Conservation (phyloP, 768 basidiomycete species). For the Podaxis sp. region DNA sequence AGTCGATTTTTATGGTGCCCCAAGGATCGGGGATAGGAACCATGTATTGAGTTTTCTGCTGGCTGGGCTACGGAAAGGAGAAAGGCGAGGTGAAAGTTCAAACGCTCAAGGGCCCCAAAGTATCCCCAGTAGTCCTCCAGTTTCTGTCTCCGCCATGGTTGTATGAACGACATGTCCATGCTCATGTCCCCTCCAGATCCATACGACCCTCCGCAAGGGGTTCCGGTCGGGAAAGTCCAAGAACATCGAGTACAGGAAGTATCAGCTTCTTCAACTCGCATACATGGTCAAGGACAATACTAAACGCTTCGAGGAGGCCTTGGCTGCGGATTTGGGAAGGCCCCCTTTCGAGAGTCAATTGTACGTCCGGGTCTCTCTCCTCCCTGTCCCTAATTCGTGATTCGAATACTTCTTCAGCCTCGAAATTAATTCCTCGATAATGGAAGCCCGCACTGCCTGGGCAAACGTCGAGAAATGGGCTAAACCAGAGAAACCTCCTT, state of each 20-base stretch:
- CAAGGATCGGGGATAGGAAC: not conserved
- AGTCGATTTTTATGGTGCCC: no score
- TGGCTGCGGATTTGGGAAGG: conserved; percentile 62
- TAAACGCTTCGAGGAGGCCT: conserved; percentile 54
- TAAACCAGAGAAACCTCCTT: conserved; percentile 55
- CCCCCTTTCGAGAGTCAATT: conserved; percentile 58
- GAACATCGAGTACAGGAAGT: conserved; percentile 66
- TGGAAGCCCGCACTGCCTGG: conserved; percentile 52
- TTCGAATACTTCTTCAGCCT: conserved; percentile 38
- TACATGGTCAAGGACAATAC: conserved; percentile 75
- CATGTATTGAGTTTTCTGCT: not conserved
- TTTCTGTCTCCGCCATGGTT: not conserved
- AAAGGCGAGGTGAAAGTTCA: no score
- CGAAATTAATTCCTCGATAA: conserved; percentile 55
- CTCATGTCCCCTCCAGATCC: conserved; percentile 41
- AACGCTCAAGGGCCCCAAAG: no score
- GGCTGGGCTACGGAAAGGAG: not conserved
- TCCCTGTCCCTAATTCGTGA: not conserved
- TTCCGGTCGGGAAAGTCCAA: conserved; percentile 67
- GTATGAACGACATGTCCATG: not conserved
- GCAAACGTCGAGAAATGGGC: conserved; percentile 74
- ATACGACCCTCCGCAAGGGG: conserved; percentile 48
- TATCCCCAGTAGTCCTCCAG: not conserved
- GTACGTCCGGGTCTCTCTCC: conserved; percentile 20
- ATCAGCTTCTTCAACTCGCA: conserved; percentile 72